Base-by-base conservation (phyloP, 225 moss, liverwort and hornwort genomes). In the Pseudisothecium myosuroides region DNA sequence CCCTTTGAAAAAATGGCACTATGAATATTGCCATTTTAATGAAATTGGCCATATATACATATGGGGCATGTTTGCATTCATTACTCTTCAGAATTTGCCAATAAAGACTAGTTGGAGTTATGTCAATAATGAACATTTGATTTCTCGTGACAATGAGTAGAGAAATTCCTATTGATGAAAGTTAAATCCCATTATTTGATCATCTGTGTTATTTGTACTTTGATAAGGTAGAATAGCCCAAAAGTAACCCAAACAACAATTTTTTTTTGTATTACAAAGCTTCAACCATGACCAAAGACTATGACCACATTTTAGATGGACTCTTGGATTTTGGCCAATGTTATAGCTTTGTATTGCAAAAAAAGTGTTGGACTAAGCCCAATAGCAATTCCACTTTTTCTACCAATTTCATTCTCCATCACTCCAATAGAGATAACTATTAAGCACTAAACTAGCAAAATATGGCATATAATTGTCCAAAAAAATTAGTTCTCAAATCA, bases 141-240 rank as follows among this genome's bases (percentile, higher is more conserved):
- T 68, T n/a, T 68, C 22, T 68, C n/a, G 2, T n/a, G 0, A 12
- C 0, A 1, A 0, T 22, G 4, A 12, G 1, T 68, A 68, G 7
- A 24, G n/a, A 0, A 39, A 23, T 41, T 24, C 23, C 8, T 24
- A 69, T 2, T 14, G 8, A 39, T 69, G 39, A 8, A 68, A 23
- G 68, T 68, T 39, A 5, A 69, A 69, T 24, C 7, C 4, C 8
- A 39, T 22, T n/a, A 13, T n/a, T 2, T 68, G 0, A 68, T 41
- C 22, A 13, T 71, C 1, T 71, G 0, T 26, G 41, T 26, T 69
- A 4, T 4, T 24, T 23, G 8, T 24, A 14, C 4, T 69, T 24
- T 39, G 5, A 39, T 39, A 24, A 69, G 4, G 14, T 39, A 23
- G 69, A 39, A 39, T 24, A 24, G 41, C 2, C 9, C 41, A 26